Evolutionary conservation across 345 rosid species (phyloP), one percentile per base, ranked within the genome.

Genomic region (Citrus reticulata): DNA sequence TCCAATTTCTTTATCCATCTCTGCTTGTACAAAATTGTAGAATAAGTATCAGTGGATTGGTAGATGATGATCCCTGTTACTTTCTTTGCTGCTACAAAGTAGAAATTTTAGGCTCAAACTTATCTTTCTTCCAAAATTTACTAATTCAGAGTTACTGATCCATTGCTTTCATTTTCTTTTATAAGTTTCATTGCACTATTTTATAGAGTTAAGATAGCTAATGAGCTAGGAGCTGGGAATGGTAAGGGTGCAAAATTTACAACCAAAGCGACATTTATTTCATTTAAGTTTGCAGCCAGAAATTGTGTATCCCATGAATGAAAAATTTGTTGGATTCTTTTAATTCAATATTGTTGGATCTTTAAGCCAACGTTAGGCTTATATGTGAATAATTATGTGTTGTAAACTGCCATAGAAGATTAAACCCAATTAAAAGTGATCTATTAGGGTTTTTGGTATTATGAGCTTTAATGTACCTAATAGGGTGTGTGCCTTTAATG

Each of bases 221-320:
- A 86, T 80, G 91, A 88, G 72, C 78, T 86, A 0, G 91, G 89
- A 71, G 89, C 89, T 34, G 89, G 88, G 9, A 85, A 86, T 58
- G 86, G 85, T 1, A 54, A 81, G 55, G 88, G 73, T 24, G 89
- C 89, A 10, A 82, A 83, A 46, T 86, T 86, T 60, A 83, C 87
- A 3, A 77, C 88, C 9, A 49, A 39, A 25, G 0, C 4, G 9
- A 39, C 40, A 39, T 7, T 39, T 39, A 39, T 39, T 7, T 39
- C 40, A 29, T 7, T 39, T 1, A 7, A 39, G 1, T 39, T 39
- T 39, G 40, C 0, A 40, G 9, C 3, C 10, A 40, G 9, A 40
- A 40, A 7, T 40, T 32, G 35, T 9, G 11, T 40, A 40, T 40
- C 11, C 3, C 3, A 9, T 40, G 46, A 40, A 39, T 39, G 42